Base-by-base conservation (phyloP, 2,329 filamentous ascomycete species). In the Pseudogymnoascus sp. region DNA sequence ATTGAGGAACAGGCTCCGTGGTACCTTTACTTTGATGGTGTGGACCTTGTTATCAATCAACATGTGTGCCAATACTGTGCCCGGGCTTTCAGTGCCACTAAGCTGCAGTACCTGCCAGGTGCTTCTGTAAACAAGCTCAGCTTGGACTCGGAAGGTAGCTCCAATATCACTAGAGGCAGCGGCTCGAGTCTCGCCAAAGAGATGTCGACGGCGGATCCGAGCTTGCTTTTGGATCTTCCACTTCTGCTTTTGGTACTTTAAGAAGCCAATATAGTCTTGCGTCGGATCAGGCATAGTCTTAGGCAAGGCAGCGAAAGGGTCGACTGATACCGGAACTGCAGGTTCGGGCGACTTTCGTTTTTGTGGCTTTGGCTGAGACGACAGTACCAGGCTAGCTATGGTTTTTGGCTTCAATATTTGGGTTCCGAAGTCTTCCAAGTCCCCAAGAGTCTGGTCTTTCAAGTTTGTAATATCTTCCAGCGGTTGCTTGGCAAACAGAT, bases 161-260 rank as follows among this genome's bases (percentile, higher is more conserved):
- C 86, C 84, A 68, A 88, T 83, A 66, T 86, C 85, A 72, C 76
- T 83, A 72, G 89, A 85, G 42, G 82, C 83, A 63, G 87, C 88
- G 10, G 80, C 79, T 65, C 87, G 84, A 64, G 89, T 87, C 71
- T 99, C 93, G 65, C 95, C 95, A 71, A 99, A 99, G 0, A 99
- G 80, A 73, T 99, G 95, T 60, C 93, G 85, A 67, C 96, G 84
- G 47, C 93, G 87, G 65, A 88, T 82, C 21, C 95, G 86, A 36
- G 93, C 92, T 73, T 96, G 89, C 72, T 92, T 96, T 74, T 99
- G 95, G 39, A 97, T 88, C 78, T 93, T 97, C 95, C 95, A 99
- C 76, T 99, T 99, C 77, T 93, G 86, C 76, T 99, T 99, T 74
- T 99, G 95, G 71, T 97, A 97, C 71, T 89, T 83, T 62, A 99